Conservation (phyloP, 202 grass and related monocot genomes). For the Eragrostis tef region DNA sequence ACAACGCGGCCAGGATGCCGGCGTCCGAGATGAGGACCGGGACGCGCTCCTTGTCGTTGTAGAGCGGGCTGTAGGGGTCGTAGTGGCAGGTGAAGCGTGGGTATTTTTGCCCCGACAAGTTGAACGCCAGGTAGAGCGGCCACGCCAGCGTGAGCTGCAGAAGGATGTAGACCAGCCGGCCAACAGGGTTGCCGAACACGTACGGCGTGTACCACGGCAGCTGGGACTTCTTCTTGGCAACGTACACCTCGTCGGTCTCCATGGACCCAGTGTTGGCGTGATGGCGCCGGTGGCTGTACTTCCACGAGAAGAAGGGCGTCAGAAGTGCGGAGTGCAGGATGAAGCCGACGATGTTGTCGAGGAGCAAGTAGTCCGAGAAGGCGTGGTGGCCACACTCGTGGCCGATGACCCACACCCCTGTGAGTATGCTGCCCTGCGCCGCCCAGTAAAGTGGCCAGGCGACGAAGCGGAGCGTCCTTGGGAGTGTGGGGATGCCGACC, state of each 20-base stretch:
- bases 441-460: conserved; percentile 81
- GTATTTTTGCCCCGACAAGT: conserved; percentile 77
- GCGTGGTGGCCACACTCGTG: conserved; percentile 95
- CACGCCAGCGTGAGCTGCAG: conserved; percentile 80
- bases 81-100: conserved; percentile 88
- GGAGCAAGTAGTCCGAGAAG: conserved; percentile 77
- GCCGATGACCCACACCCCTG: conserved; percentile 80
- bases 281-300: conserved; percentile 90
- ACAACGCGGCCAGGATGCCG: conserved; percentile 46
- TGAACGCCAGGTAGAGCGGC: conserved; percentile 80
- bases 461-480: conserved; percentile 31
- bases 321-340: conserved; percentile 84
- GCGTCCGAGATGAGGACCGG: conserved; percentile 86
- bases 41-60: conserved; percentile 65
- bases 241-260: conserved; percentile 86
- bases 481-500: conserved; percentile 55
- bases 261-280: conserved; percentile 89
- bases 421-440: conserved; percentile 70
- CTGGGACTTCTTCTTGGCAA: conserved; percentile 67
- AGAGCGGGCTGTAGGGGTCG: conserved; percentile 84
- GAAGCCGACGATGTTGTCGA: conserved; percentile 73
- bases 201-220: conserved; percentile 63
- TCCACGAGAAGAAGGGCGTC: conserved; percentile 91
- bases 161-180: conserved; percentile 53
- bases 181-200: conserved; percentile 74